Base-by-base conservation (phyloP, 805 yeast species). In the Zygotorulaspora sp. region DNA sequence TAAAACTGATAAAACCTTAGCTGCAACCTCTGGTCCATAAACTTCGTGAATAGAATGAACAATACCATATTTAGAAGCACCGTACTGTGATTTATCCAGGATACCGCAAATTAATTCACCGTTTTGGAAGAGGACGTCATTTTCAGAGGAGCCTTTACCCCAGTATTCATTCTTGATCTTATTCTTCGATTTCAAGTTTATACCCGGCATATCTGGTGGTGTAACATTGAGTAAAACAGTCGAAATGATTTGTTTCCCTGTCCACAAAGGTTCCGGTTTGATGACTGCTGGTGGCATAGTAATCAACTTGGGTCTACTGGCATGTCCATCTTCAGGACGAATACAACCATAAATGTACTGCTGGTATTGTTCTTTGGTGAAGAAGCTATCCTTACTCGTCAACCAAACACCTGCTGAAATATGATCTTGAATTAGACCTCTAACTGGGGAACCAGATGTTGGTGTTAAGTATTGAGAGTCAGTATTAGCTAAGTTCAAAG, bases 341-440 rank as follows among this genome's bases (percentile, higher is more conserved):
- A 94, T 74, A 67, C 96, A 84, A 25, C 96, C 90, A 57, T 90
- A 92, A 30, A 92, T 71, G 45, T 90, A 78, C 66, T 94, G 97
- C 63, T 94, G 96, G 65, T 92, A 94, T 60, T 78, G 74, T 52
- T 88, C 96, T 55, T 95, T 75, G 9, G 90, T 80, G 72, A 90
- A 90, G 60, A 87, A 86, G 22, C 89, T 68, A 58, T 94, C 97
- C 65, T 89, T 87, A 65, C 71, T 87, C 5, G 98, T 92, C 57
- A 92, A 73, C 97, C 97, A 92, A 28, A 94, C 96, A 70, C 98
- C 99, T 6, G 97, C 97, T 55, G 94, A 82, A 66, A 92, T 88
- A 60, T 94, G 98, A 70, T 92, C 99, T 72, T 92, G 99, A 65
- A 94, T 94, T 63, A 92, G 74, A 67, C 99, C 99, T 77, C 98